A percentile compares a stretch with the other conserved stretches of the same genome.
These are phyloP conservation scores for Daedaleopsis sinensis DNA, from an alignment of 768 basidiomycete species.

Conservation along the genomic window DNA sequence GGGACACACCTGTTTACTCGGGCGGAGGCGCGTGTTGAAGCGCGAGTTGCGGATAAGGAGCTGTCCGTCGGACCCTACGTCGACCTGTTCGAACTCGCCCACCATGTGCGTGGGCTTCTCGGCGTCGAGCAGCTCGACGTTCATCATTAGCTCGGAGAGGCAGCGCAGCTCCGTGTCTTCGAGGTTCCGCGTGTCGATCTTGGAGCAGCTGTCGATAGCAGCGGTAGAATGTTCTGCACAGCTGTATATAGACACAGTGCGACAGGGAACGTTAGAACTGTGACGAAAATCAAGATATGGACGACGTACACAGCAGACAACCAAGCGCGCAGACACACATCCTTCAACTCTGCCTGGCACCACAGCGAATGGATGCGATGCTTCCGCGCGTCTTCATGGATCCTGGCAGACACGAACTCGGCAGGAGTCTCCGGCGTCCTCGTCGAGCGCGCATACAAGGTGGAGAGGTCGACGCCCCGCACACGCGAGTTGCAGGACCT, in stretches of 20 bases:
- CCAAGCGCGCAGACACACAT: slow-evolving; percentile 44
- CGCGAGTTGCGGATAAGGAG: slow-evolving; percentile 40
- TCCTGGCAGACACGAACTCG: slow-evolving; percentile 27
- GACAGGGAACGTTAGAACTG: not conserved
- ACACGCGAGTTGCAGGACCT: slow-evolving; percentile 32
- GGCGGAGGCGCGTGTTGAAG: slow-evolving; percentile 45
- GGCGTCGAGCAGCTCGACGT: slow-evolving; percentile 37
- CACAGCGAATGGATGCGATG: slow-evolving; percentile 33
- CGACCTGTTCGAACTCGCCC: slow-evolving; percentile 38
- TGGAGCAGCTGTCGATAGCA: not conserved
- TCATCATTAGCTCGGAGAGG: slow-evolving; percentile 35
- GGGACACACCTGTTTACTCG: slow-evolving; percentile 38
- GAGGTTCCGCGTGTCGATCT: slow-evolving; percentile 23
- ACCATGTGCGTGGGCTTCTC: slow-evolving; percentile 35
- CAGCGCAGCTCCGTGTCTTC: slow-evolving; percentile 34
- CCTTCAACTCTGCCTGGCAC: slow-evolving; percentile 28
- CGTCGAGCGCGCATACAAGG: slow-evolving; percentile 26
- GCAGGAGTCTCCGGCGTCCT: slow-evolving; percentile 30
- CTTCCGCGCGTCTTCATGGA: slow-evolving; percentile 17
- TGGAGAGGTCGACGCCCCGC: slow-evolving; percentile 42
- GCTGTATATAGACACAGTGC: slow-evolving; percentile 20
- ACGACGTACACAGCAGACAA: slow-evolving; percentile 32
- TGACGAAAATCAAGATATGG: not conserved
- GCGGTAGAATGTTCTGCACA: slow-evolving; percentile 21
- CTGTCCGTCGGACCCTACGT: slow-evolving; percentile 30